Percentiles rank a stretch among this genome's conserved stretches.
phyloP scores from a whole-genome alignment of 176 grass and related monocot species.

The Oryza glaberrima region DNA sequence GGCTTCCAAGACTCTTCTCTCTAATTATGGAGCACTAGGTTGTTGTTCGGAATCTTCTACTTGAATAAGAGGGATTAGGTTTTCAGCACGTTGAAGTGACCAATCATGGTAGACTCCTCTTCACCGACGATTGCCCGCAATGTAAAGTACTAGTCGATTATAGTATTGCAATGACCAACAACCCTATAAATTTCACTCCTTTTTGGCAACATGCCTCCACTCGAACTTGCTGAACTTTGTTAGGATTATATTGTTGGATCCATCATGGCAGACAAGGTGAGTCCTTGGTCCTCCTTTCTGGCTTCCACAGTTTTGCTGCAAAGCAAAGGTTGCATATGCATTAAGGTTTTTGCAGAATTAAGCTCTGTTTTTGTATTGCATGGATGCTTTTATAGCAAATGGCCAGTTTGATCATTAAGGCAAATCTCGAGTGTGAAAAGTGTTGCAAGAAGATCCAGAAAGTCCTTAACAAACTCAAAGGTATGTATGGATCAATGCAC shows the following conservation, averaged over 20 bases:
- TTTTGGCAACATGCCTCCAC: neutral
- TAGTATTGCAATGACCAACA: neutral
- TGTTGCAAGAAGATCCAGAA: conserved; percentile 62
- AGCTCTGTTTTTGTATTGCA: neutral
- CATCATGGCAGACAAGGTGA: neutral
- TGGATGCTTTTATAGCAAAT: conserved; percentile 14
- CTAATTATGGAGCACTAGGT: conserved; percentile 25
- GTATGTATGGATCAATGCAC: conserved; percentile 14
- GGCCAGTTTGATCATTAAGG: conserved; percentile 36
- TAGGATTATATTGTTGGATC: neutral
- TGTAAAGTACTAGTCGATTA: neutral
- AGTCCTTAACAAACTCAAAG: conserved; percentile 43
- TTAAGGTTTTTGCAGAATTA: conserved; percentile 4
- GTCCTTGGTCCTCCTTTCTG: neutral
- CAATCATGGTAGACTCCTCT: neutral
- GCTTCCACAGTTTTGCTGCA: neutral
- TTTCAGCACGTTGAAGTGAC: neutral
- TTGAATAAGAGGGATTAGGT: conserved; percentile 18
- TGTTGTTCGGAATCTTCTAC: conserved; percentile 28
- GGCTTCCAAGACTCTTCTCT: neutral
- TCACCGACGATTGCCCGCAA: neutral
- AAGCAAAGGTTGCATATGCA: neutral
- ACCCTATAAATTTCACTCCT: neutral
- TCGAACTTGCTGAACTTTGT: neutral
- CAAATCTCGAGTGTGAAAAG: conserved; percentile 50